Evolutionary conservation across 2,329 filamentous ascomycete species (phyloP), one percentile per base, ranked within the genome.

Genomic region (Botrytis hyacinthi): DNA sequence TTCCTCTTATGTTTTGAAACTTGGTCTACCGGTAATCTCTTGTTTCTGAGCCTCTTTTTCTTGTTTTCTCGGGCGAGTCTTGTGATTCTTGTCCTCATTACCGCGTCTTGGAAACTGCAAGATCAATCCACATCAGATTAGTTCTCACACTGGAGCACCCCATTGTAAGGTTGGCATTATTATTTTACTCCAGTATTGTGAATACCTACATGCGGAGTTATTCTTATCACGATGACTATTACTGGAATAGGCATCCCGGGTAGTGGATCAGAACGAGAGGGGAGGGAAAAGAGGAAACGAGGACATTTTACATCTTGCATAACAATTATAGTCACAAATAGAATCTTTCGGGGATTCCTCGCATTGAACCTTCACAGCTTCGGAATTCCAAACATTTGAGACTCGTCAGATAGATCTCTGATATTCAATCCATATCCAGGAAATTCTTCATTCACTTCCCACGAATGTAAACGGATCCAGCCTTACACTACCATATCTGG

Each of bases 231-330:
- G 35, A 59, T 12, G 9, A 57, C 18, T 42, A 42, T 69, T 42
- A 57, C 66, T 57, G 32, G 4, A 69, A 32, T 57, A 69, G 66
- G 66, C 29, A 69, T 42, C 12, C 66, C 66, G 48, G 48, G 66
- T 57, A 32, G 66, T 69, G 48, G 66, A 69, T 57, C 66, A 57
- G n/a, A 69, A 67, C 26, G 8, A 54, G 65, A 54, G 65, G 65
- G 46, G 46, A 29, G 16, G 18, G 46, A 40, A 40, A 40, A 8
- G 20, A 60, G 18, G 32, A 40, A 40, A 40, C 16, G 20, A 60
- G 29, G 5, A 32, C 44, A 20, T 40, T 32, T 29, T 54, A 35
- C 62, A 46, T 46, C 22, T 22, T 8, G 51, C 18, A 44, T 42
- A 22, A 46, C 26, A 42, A 57, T 32, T 37, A 29, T 32, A 12